Evolutionary conservation across 2,329 filamentous ascomycete species (phyloP).

Genomic region (Monilinia vaccinii-corymbosi): DNA sequence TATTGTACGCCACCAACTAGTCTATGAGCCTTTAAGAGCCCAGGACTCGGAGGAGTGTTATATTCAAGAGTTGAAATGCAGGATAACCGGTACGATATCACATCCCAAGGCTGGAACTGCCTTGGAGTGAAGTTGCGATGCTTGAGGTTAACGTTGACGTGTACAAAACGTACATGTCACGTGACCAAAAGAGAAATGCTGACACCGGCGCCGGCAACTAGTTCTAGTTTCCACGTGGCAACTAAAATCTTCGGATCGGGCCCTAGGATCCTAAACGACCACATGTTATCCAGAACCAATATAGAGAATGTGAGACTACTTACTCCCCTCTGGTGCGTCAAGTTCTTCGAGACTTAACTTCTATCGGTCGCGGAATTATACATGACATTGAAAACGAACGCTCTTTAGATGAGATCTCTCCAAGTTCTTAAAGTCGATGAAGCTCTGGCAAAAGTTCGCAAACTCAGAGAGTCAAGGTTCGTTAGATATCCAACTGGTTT

Average conservation of each 20-base stretch:
- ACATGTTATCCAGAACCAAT: background rate
- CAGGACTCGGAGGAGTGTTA: background rate
- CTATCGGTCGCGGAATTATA: background rate
- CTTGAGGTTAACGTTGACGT: background rate
- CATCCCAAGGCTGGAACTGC: background rate
- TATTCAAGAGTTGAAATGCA: background rate
- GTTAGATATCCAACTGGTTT: background rate
- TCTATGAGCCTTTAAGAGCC: background rate
- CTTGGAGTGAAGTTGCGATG: too few relatives aligned
- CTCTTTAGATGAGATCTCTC: background rate
- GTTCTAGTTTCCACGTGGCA: background rate
- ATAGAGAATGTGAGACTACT: too few relatives aligned
- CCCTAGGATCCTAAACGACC: background rate
- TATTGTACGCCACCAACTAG: too few relatives aligned
- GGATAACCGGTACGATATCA: background rate
- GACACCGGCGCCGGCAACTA: background rate
- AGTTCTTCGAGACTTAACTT: background rate
- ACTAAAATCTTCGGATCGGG: background rate
- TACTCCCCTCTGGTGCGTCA: too few relatives aligned
- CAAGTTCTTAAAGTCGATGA: background rate
- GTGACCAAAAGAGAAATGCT: background rate
- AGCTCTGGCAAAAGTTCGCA: background rate
- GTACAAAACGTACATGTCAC: background rate
- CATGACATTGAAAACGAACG: background rate
- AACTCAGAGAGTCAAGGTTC: background rate